phyloP scores from a whole-genome alignment of 148 eudicot genomes.

The Vaccinium vitisidaea region DNA sequence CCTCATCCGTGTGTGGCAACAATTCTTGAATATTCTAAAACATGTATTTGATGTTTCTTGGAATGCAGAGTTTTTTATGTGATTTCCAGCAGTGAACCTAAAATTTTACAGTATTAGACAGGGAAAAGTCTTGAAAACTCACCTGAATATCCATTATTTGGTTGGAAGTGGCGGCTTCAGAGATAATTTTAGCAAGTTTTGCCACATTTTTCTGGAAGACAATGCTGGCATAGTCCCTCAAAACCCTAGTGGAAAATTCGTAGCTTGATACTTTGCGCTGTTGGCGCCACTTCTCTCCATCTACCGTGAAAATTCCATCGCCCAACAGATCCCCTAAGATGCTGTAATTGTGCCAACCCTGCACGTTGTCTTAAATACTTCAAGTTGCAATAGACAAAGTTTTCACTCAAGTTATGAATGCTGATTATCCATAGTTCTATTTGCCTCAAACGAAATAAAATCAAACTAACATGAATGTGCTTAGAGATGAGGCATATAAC shows the following conservation, averaged over 20 bases:
- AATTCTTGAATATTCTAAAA: neutral
- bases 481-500: no score
- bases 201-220: constrained; percentile 50
- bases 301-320: constrained; percentile 75
- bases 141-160: constrained; percentile 61
- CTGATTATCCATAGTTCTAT: neutral
- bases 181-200: constrained; percentile 54
- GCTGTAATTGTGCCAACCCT: constrained; percentile 50
- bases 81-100: neutral
- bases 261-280: constrained; percentile 74
- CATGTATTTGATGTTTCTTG: neutral
- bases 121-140: constrained; percentile 17
- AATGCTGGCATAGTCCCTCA: constrained; percentile 60
- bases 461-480: no score
- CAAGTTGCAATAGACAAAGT: neutral
- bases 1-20: neutral
- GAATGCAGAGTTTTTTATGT: neutral
- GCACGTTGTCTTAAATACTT: constrained; percentile 17
- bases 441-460: no score
- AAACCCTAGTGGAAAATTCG: constrained; percentile 60
- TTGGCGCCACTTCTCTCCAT: constrained; percentile 69
- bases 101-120: neutral
- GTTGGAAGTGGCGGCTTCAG: constrained; percentile 42
- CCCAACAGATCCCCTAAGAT: constrained; percentile 57
- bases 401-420: constrained; percentile 4